Evolutionary conservation across 1,139 yeast species (phyloP).

Genomic region (Yamadazyma diospyri): DNA sequence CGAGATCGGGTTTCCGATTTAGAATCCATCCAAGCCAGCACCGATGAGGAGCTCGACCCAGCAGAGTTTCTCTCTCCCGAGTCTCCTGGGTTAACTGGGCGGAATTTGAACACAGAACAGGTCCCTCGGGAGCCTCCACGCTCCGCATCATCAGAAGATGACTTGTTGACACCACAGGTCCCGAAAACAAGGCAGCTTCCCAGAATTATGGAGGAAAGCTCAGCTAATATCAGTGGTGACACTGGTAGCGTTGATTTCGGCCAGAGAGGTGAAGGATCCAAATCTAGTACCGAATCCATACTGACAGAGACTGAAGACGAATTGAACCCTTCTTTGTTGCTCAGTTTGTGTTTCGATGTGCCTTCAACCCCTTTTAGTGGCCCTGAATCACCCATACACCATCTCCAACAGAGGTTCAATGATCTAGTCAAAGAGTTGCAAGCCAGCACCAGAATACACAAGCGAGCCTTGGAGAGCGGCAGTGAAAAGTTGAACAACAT

Average conservation of each 20-base stretch:
- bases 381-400: conserved; percentile 24
- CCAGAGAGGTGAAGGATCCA: neutral
- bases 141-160: too few relatives aligned
- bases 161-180: too few relatives aligned
- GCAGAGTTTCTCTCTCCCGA: conserved; percentile 26
- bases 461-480: conserved; percentile 25
- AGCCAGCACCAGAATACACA: conserved; percentile 23
- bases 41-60: conserved; percentile 30
- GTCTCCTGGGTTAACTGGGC: conserved; percentile 9
- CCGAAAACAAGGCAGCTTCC: too few relatives aligned
- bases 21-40: conserved; percentile 18
- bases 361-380: conserved; percentile 1
- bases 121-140: too few relatives aligned
- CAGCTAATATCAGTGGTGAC: neutral
- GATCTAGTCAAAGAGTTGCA: conserved; percentile 21
- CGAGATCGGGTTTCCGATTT: conserved; percentile 7
- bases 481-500: conserved; percentile 26
- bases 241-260: neutral
- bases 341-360: conserved; percentile 5
- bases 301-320: conserved; percentile 11
- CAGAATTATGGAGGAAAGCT: neutral
- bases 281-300: conserved; percentile 8
- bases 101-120: neutral
- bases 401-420: conserved; percentile 21
- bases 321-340: conserved; percentile 4